Evolutionary conservation across 2,329 filamentous ascomycete species (phyloP).

Genomic region (Zasmidium citrigriseum): DNA sequence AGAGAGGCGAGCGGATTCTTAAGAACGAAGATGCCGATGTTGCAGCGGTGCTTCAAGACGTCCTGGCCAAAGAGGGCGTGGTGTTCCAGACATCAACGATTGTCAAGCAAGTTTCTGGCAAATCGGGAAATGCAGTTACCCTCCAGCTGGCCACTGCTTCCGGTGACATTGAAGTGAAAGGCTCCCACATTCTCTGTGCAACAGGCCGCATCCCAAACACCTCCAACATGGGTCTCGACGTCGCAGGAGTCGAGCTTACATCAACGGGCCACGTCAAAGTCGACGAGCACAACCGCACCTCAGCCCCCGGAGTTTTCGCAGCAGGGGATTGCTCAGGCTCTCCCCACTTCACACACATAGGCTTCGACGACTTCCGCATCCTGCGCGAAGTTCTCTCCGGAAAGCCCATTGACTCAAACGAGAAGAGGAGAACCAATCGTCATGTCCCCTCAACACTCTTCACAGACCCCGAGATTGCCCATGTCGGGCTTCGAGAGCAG

Average conservation of each 20-base stretch:
- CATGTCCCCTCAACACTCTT: constrained; percentile 11
- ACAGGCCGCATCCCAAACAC: constrained; percentile 11
- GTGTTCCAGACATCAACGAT: not conserved
- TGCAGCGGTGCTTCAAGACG: not conserved
- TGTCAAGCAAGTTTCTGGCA: not conserved
- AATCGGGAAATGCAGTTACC: not conserved
- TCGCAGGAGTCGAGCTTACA: constrained; percentile 4
- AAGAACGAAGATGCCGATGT: constrained; percentile 10
- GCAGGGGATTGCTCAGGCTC: constrained; percentile 11
- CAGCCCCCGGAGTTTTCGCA: constrained; percentile 4
- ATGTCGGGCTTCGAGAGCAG: constrained; percentile 10
- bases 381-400: constrained; percentile 1
- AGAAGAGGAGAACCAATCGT: not conserved
- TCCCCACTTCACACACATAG: constrained; percentile 15
- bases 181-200: constrained; percentile 10
- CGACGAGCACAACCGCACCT: constrained; percentile 3
- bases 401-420: not conserved
- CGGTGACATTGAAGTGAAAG: not conserved
- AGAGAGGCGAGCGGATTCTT: not conserved
- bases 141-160: not conserved
- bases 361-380: constrained; percentile 10
- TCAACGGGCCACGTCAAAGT: not conserved
- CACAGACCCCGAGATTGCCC: constrained; percentile 13
- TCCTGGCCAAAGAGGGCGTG: constrained; percentile 4
- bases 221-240: constrained; percentile 3